A percentile compares a stretch with the other conserved stretches of the same genome.
phyloP scores from a whole-genome alignment of 495 filamentous ascomycete genomes.

The Bacidia rubella region DNA sequence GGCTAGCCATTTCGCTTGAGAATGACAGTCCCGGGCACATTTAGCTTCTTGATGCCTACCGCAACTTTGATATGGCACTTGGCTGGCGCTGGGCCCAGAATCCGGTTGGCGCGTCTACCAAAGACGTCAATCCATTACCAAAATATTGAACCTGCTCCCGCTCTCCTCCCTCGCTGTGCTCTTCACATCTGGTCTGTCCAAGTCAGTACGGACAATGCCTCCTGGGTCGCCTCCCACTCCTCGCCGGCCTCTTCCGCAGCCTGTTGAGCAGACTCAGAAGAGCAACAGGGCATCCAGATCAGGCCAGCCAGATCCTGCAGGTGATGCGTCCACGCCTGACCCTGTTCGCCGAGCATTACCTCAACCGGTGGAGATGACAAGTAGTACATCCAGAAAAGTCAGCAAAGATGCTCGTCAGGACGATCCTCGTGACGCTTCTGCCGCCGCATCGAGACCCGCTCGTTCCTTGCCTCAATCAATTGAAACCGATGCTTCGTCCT shows the following conservation, averaged over 20 bases:
- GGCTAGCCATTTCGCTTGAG: neutral
- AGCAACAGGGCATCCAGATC: neutral
- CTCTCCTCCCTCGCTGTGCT: neutral
- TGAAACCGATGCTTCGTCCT: conserved; percentile 9
- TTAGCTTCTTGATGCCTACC: neutral
- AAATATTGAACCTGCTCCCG: neutral
- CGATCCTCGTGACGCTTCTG: neutral
- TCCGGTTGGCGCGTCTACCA: neutral
- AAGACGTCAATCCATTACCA: neutral
- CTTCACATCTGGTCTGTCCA: neutral
- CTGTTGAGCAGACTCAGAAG: conserved; percentile 9
- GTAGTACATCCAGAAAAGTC: conserved; percentile 12
- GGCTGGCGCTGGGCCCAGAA: neutral
- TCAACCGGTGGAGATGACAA: conserved; percentile 16
- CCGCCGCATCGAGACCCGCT: neutral
- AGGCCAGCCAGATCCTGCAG: neutral
- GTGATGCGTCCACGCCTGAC: neutral
- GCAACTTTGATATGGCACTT: neutral
- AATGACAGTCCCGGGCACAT: neutral
- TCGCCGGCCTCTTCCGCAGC: conserved; percentile 11
- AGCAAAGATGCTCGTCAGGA: neutral
- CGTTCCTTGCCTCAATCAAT: conserved; percentile 12
- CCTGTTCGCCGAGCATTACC: conserved; percentile 8
- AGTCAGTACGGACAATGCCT: neutral
- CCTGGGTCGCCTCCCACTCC: conserved; percentile 8